Conservation (phyloP, 352 stramenopile genomes). For the Phytophthora pini region DNA sequence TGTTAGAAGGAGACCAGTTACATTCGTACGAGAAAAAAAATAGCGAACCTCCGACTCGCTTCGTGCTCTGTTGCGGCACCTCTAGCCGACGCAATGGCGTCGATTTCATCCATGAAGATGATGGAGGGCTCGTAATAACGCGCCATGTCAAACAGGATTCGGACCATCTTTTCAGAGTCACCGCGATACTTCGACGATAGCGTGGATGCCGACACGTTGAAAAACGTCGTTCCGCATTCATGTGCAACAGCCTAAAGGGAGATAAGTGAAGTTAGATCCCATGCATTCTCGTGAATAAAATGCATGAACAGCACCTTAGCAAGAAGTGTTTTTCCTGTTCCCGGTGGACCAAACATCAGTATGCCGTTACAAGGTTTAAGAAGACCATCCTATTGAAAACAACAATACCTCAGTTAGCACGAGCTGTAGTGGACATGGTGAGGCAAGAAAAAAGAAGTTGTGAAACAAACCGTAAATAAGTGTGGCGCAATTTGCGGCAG, state of each 20-base stretch:
- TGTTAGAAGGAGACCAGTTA: constrained; percentile 4
- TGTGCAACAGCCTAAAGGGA: constrained; percentile 83
- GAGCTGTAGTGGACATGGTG: neutral
- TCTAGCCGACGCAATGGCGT: constrained; percentile 89
- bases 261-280: neutral
- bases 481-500: constrained; percentile 85
- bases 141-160: constrained; percentile 99
- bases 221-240: constrained; percentile 98
- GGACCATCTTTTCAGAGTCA: constrained; percentile 96
- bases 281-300: neutral
- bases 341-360: constrained; percentile 88
- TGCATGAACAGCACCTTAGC: constrained; percentile 52
- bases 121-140: constrained; percentile 96
- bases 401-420: constrained; percentile 7
- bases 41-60: constrained; percentile 71
- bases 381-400: constrained; percentile 58
- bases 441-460: neutral
- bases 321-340: constrained; percentile 91
- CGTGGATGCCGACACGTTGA: constrained; percentile 95
- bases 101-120: constrained; percentile 99
- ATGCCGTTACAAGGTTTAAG: constrained; percentile 85
- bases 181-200: constrained; percentile 95
- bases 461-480: constrained; percentile 68
- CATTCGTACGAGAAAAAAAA: neutral
- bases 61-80: constrained; percentile 85